Conservation (phyloP, 1,139 yeast species). For the Nakaseomyces kungkrabaensis region DNA sequence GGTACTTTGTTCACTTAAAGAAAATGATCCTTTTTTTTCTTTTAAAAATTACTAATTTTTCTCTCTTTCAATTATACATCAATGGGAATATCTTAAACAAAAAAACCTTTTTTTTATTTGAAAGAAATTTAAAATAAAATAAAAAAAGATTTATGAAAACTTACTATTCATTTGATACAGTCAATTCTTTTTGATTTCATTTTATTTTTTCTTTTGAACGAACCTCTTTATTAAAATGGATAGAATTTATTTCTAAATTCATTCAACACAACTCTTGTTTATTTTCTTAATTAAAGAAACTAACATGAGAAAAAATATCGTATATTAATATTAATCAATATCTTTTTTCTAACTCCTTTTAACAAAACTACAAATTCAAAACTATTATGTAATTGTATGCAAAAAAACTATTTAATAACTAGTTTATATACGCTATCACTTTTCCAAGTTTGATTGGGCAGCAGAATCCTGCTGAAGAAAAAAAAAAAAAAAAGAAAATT, state of each 20-base stretch:
- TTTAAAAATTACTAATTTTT: not conserved
- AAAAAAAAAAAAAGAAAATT: too few relatives aligned
- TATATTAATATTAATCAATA: conserved; percentile 2
- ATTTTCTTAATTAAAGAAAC: not conserved
- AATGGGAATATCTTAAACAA: not conserved
- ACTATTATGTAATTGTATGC: too few relatives aligned
- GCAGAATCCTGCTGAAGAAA: too few relatives aligned
- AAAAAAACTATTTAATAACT: too few relatives aligned
- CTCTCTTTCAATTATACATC: not conserved
- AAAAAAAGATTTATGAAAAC: not conserved
- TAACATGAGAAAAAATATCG: not conserved
- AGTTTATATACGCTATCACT: too few relatives aligned
- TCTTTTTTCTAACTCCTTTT: conserved; percentile 1
- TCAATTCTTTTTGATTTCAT: not conserved
- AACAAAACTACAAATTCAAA: not conserved
- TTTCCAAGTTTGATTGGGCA: too few relatives aligned
- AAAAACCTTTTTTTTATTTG: too few relatives aligned
- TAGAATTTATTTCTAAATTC: not conserved
- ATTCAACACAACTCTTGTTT: not conserved
- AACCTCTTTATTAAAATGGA: not conserved
- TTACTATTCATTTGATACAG: not conserved
- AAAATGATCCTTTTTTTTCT: conserved; percentile 5
- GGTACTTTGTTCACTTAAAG: conserved; percentile 52
- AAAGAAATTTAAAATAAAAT: not conserved
- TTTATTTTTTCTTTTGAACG: not conserved